A percentile compares a stretch with the other conserved stretches of the same genome.
phyloP scores from a whole-genome alignment of 164 flowering plant species.

The Paratinospora sagittata region DNA sequence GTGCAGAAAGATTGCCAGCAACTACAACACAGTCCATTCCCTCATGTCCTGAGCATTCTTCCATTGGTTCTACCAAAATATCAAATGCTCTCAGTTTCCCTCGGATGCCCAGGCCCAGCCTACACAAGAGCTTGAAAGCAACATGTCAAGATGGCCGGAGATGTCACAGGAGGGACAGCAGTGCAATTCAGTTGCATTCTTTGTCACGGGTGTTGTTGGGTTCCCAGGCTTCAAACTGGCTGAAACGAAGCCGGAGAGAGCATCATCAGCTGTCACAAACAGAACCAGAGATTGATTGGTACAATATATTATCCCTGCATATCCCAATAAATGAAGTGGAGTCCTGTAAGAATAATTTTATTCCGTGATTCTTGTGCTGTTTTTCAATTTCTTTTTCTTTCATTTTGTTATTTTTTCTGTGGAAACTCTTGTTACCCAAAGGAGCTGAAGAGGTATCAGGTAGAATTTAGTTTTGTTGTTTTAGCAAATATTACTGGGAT shows the following conservation, averaged over 20 bases:
- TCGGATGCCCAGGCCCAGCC: background rate
- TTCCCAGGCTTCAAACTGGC: slow-evolving; percentile 12
- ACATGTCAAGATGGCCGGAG: slow-evolving; percentile 10
- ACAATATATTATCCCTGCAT: slow-evolving; percentile 46
- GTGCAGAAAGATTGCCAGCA: slow-evolving; percentile 15
- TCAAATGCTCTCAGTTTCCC: slow-evolving; percentile 35
- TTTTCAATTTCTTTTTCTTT: background rate
- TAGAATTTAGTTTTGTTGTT: no score
- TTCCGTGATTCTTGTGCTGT: background rate
- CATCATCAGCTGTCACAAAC: slow-evolving; percentile 16
- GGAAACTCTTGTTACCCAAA: background rate
- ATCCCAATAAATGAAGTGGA: slow-evolving; percentile 27
- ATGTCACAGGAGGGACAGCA: slow-evolving; percentile 16
- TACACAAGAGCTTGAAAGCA: slow-evolving; percentile 29
- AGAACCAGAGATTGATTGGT: slow-evolving; percentile 20
- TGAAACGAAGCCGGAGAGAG: slow-evolving; percentile 13
- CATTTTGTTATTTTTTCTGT: background rate
- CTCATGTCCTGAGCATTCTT: slow-evolving; percentile 8
- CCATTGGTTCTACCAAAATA: background rate
- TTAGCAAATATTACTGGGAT: background rate
- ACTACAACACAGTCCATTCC: slow-evolving; percentile 3
- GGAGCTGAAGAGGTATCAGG: background rate
- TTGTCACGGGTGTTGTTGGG: slow-evolving; percentile 26
- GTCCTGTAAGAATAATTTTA: slow-evolving; percentile 8
- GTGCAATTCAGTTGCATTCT: slow-evolving; percentile 31